Evolutionary conservation across 2,329 filamentous ascomycete genomes (phyloP), one percentile per base, ranked within the genome.

Genomic region (Colletotrichum caudatum): DNA sequence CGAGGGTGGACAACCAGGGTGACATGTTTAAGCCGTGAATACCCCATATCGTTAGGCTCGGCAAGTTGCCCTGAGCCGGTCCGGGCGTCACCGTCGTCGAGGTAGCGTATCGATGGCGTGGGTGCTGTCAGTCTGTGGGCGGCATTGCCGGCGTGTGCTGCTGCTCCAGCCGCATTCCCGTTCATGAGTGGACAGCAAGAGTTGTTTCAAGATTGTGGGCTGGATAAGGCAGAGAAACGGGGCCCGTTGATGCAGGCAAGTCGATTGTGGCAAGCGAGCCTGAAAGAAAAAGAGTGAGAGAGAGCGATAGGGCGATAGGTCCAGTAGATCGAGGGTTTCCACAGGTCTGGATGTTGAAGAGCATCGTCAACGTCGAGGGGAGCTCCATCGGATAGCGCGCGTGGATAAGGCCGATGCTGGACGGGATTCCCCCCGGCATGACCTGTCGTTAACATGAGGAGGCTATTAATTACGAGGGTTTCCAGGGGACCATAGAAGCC

Each of bases 391-490:
- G 69, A 71, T 69, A 71, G 57, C 69, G 69, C 69, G 69, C 69
- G 44, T 60, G 57, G 33, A 61, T 37, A 14, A 59, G 59, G 44
- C 53, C 58, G 66, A 46, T 59, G 62, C 51, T 26, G 14, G 23
- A 69, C 65, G 69, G 65, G 64, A 54, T 71, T 66, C 64, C 64
- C 44, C 64, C 64, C 59, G 66, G 60, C 65, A 54, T 68, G 65
- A 69, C 69, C 65, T 69, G 60, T 69, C 64, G 69, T 71, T 71
- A 69, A 63, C 64, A 69, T 59, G 69, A 71, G 51, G 58, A 29
- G 29, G 29, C 29, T 29, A 29, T 29, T 57, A 63, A 71, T 64
- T 71, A 65, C 69, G 69, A 71, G 44, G 65, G 53, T 53, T 56
- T 53, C 69, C 16, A 29, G 29, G 58, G 59, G 59, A n/a, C 53